Conservation (phyloP, 352 stramenopile genomes). For the Phytophthora crassamura region DNA sequence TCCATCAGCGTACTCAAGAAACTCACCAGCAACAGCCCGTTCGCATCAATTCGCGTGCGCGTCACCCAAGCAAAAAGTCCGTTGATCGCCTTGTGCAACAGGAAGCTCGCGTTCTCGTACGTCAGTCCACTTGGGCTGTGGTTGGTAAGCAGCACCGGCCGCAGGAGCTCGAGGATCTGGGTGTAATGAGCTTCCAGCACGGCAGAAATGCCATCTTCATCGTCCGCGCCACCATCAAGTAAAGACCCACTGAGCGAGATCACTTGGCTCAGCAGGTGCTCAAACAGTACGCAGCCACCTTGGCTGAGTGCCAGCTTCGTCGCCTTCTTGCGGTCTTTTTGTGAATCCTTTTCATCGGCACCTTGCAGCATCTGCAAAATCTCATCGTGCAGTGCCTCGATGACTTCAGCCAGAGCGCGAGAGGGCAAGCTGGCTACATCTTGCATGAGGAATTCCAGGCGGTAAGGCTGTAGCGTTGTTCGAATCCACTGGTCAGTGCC, state of each 20-base stretch:
- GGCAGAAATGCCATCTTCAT: slow-evolving; percentile 57
- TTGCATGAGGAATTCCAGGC: slow-evolving; percentile 67
- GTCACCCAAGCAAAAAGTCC: slow-evolving; percentile 58
- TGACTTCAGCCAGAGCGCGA: slow-evolving; percentile 50
- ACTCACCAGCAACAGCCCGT: slow-evolving; percentile 43
- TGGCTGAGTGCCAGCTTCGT: slow-evolving; percentile 45
- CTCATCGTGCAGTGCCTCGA: slow-evolving; percentile 65
- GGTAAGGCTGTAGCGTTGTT: slow-evolving; percentile 69
- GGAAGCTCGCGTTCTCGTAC: slow-evolving; percentile 70
- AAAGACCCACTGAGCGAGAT: slow-evolving; percentile 43
- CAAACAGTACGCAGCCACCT: slow-evolving; percentile 72
- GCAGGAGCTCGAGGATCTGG: slow-evolving; percentile 49
- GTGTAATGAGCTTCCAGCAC: slow-evolving; percentile 62
- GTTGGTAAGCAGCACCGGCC: slow-evolving; percentile 52
- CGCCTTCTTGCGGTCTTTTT: slow-evolving; percentile 32
- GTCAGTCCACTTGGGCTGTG: slow-evolving; percentile 45
- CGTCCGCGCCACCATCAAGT: slow-evolving; percentile 36
- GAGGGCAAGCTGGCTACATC: slow-evolving; percentile 61
- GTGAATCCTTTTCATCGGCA: slow-evolving; percentile 20
- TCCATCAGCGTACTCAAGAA: slow-evolving; percentile 66
- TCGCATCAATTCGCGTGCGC: slow-evolving; percentile 44
- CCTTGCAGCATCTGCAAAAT: slow-evolving; percentile 47
- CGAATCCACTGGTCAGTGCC: slow-evolving; percentile 69
- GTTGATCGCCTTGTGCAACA: slow-evolving; percentile 70
- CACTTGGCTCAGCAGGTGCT: slow-evolving; percentile 62